A percentile compares a stretch with the other conserved stretches of the same genome.
phyloP scores from a whole-genome alignment of 768 basidiomycete species.

The Lanmaoa pseudosensibilis region DNA sequence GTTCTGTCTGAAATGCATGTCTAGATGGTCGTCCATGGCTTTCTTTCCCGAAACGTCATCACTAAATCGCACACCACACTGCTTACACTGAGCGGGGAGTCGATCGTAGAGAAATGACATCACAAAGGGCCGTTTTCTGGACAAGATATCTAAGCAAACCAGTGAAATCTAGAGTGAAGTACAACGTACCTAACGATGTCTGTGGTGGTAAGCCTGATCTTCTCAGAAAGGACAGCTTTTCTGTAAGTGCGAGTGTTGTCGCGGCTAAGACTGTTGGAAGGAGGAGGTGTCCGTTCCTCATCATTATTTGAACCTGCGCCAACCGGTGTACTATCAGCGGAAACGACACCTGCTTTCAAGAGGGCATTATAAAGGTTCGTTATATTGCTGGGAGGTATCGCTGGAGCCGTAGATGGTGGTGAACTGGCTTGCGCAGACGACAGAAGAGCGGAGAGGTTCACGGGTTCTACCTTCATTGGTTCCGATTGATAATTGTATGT shows the following conservation, averaged over 20 bases:
- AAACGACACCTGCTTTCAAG: slow-evolving; percentile 77
- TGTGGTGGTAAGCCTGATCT: slow-evolving; percentile 60
- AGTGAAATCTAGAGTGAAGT: not conserved
- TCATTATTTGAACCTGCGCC: slow-evolving; percentile 42
- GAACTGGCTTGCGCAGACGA: slow-evolving; percentile 25
- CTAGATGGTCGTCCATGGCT: slow-evolving; percentile 82
- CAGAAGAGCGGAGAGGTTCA: slow-evolving; percentile 33
- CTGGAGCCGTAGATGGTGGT: slow-evolving; percentile 23
- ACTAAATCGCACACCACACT: slow-evolving; percentile 87
- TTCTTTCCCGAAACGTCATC: slow-evolving; percentile 72
- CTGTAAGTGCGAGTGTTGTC: slow-evolving; percentile 60
- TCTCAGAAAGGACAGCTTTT: slow-evolving; percentile 55
- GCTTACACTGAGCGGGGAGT: slow-evolving; percentile 83
- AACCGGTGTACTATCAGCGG: slow-evolving; percentile 50
- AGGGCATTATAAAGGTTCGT: slow-evolving; percentile 64
- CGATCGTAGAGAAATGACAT: slow-evolving; percentile 71
- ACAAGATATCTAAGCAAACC: slow-evolving; percentile 22
- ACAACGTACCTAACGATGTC: slow-evolving; percentile 68
- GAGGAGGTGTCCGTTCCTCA: slow-evolving; percentile 32
- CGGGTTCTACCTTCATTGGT: slow-evolving; percentile 30
- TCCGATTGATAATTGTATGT: slow-evolving; percentile 27
- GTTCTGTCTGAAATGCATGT: slow-evolving; percentile 96
- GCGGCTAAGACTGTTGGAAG: slow-evolving; percentile 38
- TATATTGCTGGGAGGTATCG: slow-evolving; percentile 41
- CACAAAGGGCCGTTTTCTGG: slow-evolving; percentile 52